Percentiles rank a stretch among this genome's conserved stretches.
These are phyloP conservation scores for Phoenix roebelenii DNA, from an alignment of 176 grass and related monocot species.

Conservation along the genomic window DNA sequence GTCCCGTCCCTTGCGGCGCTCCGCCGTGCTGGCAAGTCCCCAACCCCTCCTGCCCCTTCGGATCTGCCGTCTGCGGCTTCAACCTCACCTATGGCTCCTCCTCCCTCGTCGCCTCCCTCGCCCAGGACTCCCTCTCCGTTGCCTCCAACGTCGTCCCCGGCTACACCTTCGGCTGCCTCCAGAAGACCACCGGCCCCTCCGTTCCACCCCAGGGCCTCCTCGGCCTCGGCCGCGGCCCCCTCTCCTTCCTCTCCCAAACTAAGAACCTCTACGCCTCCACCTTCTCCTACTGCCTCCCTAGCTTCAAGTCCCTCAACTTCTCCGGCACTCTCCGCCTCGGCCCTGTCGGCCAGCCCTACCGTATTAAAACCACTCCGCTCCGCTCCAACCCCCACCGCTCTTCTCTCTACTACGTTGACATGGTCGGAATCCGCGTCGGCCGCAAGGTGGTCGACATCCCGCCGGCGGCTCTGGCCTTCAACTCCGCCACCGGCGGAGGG, in stretches of 20 bases:
- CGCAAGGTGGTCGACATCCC: conserved; percentile 27
- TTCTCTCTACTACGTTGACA: conserved; percentile 87
- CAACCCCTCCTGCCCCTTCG: conserved; percentile 11
- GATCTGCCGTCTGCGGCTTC: conserved; percentile 50
- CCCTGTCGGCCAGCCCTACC: conserved; percentile 43
- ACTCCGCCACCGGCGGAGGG: conserved; percentile 50
- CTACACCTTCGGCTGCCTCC: conserved; percentile 77
- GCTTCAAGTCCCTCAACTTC: conserved; percentile 91
- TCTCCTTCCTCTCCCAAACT: conserved; percentile 61
- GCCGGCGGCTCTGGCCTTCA: conserved; percentile 48
- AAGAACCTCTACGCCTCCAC: conserved; percentile 44
- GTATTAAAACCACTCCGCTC: conserved; percentile 54
- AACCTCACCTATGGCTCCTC: conserved; percentile 47
- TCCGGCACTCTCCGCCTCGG: conserved; percentile 85
- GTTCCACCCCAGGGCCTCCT: conserved; percentile 66
- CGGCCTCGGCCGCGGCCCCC: conserved; percentile 57
- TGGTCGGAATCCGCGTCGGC: conserved; percentile 64
- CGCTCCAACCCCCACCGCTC: conserved; percentile 70
- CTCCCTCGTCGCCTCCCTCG: conserved; percentile 49
- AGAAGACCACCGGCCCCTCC: conserved; percentile 47
- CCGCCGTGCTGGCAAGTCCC: conserved; percentile 53
- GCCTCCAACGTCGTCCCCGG: conserved; percentile 39
- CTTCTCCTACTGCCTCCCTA: conserved; percentile 95
- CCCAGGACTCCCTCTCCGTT: conserved; percentile 55
- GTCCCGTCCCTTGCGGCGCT: conserved; percentile 55